These are phyloP conservation scores for Fonsecaea pedrosoi DNA, from an alignment of 2,329 filamentous ascomycete species.

Conservation along the genomic window DNA sequence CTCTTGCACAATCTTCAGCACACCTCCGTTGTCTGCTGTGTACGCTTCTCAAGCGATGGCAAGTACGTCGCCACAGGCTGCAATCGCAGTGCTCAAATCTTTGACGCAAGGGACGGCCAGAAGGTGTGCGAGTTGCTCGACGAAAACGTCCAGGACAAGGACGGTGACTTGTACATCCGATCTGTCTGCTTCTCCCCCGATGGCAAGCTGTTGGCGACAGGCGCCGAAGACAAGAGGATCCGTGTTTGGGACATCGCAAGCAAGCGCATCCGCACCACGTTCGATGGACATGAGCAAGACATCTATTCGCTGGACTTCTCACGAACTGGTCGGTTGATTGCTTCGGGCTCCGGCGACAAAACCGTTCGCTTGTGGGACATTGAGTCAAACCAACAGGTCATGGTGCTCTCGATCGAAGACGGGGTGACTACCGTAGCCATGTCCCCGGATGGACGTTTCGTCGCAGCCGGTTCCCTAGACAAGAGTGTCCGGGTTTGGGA, in stretches of 20 bases:
- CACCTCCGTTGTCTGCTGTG: constrained; percentile 97
- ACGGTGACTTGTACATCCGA: constrained; percentile 93
- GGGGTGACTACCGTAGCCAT: constrained; percentile 97
- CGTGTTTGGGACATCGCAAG: constrained; percentile 92
- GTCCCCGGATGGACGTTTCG: constrained; percentile 90
- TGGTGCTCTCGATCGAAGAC: constrained; percentile 91
- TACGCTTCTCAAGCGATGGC: constrained; percentile 93
- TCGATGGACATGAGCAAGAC: constrained; percentile 96
- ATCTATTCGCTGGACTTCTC: constrained; percentile 98
- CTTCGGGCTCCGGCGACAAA: constrained; percentile 91
- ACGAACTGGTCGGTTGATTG: constrained; percentile 89
- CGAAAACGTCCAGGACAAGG: constrained; percentile 76
- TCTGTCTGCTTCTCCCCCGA: constrained; percentile 99
- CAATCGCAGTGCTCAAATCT: constrained; percentile 99
- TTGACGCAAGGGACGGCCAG: constrained; percentile 84
- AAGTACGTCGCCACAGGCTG: constrained; percentile 96
- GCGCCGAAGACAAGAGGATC: constrained; percentile 97
- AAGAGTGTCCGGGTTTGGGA: constrained; percentile 99
- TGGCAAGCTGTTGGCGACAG: constrained; percentile 89
- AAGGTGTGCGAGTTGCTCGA: constrained; percentile 92
- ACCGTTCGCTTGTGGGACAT: constrained; percentile 98
- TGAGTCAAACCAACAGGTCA: constrained; percentile 78
- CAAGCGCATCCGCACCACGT: constrained; percentile 86
- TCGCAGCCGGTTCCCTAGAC: constrained; percentile 92
- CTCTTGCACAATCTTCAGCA: constrained; percentile 91